Conservation (phyloP, 2,329 filamentous ascomycete species). For the Aspergillus caelatus region DNA sequence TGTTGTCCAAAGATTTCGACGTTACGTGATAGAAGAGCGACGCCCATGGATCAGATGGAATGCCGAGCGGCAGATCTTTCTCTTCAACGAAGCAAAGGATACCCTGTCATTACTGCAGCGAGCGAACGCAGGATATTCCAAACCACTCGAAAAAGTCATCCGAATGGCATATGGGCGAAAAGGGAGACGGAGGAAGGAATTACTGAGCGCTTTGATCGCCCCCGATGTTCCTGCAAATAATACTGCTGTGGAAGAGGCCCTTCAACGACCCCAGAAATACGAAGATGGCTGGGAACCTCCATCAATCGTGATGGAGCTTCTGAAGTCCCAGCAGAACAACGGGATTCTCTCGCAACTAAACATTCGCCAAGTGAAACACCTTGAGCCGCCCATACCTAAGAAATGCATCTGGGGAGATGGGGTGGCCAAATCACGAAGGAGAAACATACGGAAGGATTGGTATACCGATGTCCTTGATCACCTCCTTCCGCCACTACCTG, state of each 20-base stretch:
- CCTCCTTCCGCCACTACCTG: constrained; percentile 44
- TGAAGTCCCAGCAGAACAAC: constrained; percentile 38
- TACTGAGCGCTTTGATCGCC: constrained; percentile 44
- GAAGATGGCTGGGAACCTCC: constrained; percentile 41
- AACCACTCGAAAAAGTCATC: constrained; percentile 56
- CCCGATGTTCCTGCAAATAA: constrained; percentile 29
- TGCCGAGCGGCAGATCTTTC: constrained; percentile 21
- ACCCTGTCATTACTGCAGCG: constrained; percentile 49
- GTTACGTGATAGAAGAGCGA: constrained; percentile 31
- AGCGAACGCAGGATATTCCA: constrained; percentile 60
- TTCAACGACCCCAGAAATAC: constrained; percentile 22
- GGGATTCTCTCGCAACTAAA: constrained; percentile 27
- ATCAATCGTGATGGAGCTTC: constrained; percentile 32
- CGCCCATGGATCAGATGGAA: constrained; percentile 21
- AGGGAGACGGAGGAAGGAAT: constrained; percentile 54
- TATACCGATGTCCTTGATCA: constrained; percentile 34
- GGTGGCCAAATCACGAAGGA: constrained; percentile 31
- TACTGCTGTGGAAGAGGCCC: constrained; percentile 21
- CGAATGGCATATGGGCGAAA: constrained; percentile 60
- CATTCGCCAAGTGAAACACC: constrained; percentile 27
- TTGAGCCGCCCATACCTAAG: constrained; percentile 36
- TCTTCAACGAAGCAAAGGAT: constrained; percentile 33
- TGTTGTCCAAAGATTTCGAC: constrained; percentile 53
- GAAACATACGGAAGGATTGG: constrained; percentile 42
- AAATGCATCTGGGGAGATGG: constrained; percentile 41